Evolutionary conservation across 768 basidiomycete genomes (phyloP).

Genomic region (Lentinula raphanica): DNA sequence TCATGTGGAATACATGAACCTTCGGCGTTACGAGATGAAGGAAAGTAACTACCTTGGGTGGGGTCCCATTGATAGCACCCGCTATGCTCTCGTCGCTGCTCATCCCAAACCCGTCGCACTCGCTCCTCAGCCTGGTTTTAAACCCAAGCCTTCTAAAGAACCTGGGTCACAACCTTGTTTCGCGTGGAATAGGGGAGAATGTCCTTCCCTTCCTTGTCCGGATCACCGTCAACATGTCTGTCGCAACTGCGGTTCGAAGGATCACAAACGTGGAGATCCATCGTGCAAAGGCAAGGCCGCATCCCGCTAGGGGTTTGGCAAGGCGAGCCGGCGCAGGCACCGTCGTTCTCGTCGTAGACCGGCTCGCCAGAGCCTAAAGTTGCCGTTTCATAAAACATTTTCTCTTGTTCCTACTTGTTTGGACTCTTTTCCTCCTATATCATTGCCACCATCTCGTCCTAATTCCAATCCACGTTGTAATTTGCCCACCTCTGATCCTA

Average conservation of each 20-base stretch:
- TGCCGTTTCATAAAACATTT: background rate
- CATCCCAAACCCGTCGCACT: conserved; percentile 2
- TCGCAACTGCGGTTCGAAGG: conserved; percentile 5
- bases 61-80: conserved; percentile 7
- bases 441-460: conserved; percentile 13
- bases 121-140: background rate
- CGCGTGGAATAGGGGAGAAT: conserved; percentile 10
- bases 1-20: conserved; percentile 11
- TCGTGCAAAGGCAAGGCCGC: too few relatives aligned
- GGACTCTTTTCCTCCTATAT: conserved; percentile 10
- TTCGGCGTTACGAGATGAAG: conserved; percentile 11
- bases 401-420: conserved; percentile 3
- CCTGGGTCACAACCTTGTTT: conserved; percentile 6
- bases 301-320: conserved; percentile 11
- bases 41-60: conserved; percentile 5
- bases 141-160: conserved; percentile 8
- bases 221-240: conserved; percentile 9
- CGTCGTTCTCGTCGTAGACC: conserved; percentile 8
- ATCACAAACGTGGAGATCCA: background rate
- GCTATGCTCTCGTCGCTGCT: conserved; percentile 4
- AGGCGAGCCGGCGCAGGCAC: conserved; percentile 13
- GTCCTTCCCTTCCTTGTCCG: conserved; percentile 11
- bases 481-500: background rate
- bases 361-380: conserved; percentile 13
- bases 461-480: conserved; percentile 23